Percentiles rank a stretch among this genome's conserved stretches.
Evolutionary conservation across 1,139 yeast species (phyloP).

Genomic region (Pichia sp.): DNA sequence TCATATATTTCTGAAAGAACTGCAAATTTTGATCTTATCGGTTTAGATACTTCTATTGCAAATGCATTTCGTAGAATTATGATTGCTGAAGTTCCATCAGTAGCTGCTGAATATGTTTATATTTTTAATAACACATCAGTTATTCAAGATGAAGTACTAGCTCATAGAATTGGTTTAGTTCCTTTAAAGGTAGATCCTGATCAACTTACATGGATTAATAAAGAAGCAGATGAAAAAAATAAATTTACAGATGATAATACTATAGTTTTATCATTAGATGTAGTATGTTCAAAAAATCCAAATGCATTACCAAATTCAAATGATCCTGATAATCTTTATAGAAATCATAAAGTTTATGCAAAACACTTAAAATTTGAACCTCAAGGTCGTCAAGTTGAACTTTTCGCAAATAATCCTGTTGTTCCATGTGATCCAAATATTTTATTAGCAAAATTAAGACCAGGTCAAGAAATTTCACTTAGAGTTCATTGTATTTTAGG

Average conservation of each 20-base stretch:
- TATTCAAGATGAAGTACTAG: slow-evolving; percentile 92
- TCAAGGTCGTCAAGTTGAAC: slow-evolving; percentile 76
- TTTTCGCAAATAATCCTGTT: slow-evolving; percentile 62
- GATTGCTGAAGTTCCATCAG: slow-evolving; percentile 94
- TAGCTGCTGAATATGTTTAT: slow-evolving; percentile 89
- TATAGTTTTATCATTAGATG: slow-evolving; percentile 73
- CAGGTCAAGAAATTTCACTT: slow-evolving; percentile 92
- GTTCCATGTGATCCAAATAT: slow-evolving; percentile 83
- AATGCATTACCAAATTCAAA: slow-evolving; percentile 75
- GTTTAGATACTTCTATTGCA: slow-evolving; percentile 86
- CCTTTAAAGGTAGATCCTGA: slow-evolving; percentile 95
- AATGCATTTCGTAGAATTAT: slow-evolving; percentile 96
- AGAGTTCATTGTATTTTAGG: slow-evolving; percentile 91
- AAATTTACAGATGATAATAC: slow-evolving; percentile 84
- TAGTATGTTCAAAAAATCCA: slow-evolving; percentile 78
- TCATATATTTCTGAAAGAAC: slow-evolving; percentile 57
- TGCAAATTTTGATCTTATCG: slow-evolving; percentile 81
- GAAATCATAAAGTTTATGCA: slow-evolving; percentile 83
- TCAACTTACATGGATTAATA: slow-evolving; percentile 69
- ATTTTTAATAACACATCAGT: slow-evolving; percentile 92
- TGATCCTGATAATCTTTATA: slow-evolving; percentile 76
- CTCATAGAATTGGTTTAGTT: slow-evolving; percentile 88
- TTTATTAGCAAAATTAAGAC: slow-evolving; percentile 84
- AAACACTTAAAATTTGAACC: slow-evolving; percentile 85
- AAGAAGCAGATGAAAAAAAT: slow-evolving; percentile 55